These are phyloP conservation scores for Cicer chorassanicum DNA, from an alignment of 306 rosid genomes.

Conservation along the genomic window DNA sequence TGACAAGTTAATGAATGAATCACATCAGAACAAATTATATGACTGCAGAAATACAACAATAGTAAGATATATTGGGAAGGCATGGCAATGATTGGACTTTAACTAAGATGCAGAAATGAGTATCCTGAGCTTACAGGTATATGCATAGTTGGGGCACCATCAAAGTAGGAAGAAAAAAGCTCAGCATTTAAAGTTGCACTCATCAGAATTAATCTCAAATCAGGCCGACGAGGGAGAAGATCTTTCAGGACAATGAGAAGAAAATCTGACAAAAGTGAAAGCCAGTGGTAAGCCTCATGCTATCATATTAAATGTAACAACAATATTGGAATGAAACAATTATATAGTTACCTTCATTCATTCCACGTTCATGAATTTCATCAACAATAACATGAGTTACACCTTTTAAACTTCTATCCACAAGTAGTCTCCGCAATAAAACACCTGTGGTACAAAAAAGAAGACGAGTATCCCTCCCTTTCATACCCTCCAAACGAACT, in stretches of 20 bases:
- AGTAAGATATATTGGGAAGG: conserved; percentile 25
- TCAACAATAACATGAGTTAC: conserved; percentile 93
- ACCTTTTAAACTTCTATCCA: conserved; percentile 83
- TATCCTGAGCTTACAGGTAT: conserved; percentile 70
- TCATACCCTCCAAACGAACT: conserved; percentile 94
- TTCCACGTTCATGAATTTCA: conserved; percentile 99
- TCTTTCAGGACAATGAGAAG: conserved; percentile 96
- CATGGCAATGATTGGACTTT: conserved; percentile 17
- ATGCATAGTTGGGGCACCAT: conserved; percentile 72
- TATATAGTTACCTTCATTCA: conserved; percentile 84
- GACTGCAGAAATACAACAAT: background rate
- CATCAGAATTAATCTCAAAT: conserved; percentile 87
- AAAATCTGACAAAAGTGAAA: conserved; percentile 76
- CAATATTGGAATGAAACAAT: conserved; percentile 31
- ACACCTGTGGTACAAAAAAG: conserved; percentile 98
- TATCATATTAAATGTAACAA: conserved; percentile 24
- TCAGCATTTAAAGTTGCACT: conserved; percentile 97
- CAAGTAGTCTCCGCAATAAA: conserved; percentile 87
- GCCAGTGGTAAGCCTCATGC: conserved; percentile 26
- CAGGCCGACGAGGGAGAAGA: conserved; percentile 91
- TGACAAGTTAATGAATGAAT: conserved; percentile 35
- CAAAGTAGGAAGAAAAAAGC: conserved; percentile 88
- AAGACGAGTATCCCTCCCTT: conserved; percentile 92
- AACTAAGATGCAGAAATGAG: conserved; percentile 32
- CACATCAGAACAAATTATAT: conserved; percentile 6